Conservation (phyloP, 306 rosid genomes). For the Ochetophila trinervis region DNA sequence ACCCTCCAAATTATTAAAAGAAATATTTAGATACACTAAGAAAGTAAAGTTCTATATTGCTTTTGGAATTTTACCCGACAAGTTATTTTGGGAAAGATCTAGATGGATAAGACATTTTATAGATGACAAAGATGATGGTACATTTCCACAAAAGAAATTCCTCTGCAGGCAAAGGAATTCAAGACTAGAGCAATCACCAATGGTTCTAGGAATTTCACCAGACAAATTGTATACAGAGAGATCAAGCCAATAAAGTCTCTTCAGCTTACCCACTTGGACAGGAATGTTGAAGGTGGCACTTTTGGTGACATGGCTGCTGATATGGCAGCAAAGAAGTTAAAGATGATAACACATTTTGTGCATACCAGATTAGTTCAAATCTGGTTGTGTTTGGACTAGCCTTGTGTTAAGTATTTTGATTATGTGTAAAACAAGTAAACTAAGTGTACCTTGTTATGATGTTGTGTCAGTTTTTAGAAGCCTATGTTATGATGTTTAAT, state of each 20-base stretch:
- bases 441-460: too few species aligned
- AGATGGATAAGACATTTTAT: not conserved
- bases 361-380: too few species aligned
- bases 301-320: too few species aligned
- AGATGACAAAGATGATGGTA: not conserved
- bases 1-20: not conserved
- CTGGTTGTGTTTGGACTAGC: too few species aligned
- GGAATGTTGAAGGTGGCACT: too few species aligned
- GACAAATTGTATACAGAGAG: not conserved
- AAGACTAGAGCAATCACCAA: not conserved
- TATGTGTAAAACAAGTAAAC: too few species aligned
- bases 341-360: too few species aligned
- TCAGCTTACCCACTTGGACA: not conserved
- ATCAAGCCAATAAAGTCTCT: not conserved
- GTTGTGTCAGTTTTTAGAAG: too few species aligned
- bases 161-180: slow-evolving; percentile 1
- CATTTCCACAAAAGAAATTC: not conserved
- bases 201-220: not conserved
- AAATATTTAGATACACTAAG: not conserved
- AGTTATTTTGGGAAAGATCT: slow-evolving; percentile 9
- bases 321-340: too few species aligned
- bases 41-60: not conserved
- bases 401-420: too few species aligned
- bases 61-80: not conserved
- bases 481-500: too few species aligned